Evolutionary conservation across 1,284 basidiomycete genomes (phyloP), one percentile per base, ranked within the genome.

Genomic region (Wallemia mellicola): DNA sequence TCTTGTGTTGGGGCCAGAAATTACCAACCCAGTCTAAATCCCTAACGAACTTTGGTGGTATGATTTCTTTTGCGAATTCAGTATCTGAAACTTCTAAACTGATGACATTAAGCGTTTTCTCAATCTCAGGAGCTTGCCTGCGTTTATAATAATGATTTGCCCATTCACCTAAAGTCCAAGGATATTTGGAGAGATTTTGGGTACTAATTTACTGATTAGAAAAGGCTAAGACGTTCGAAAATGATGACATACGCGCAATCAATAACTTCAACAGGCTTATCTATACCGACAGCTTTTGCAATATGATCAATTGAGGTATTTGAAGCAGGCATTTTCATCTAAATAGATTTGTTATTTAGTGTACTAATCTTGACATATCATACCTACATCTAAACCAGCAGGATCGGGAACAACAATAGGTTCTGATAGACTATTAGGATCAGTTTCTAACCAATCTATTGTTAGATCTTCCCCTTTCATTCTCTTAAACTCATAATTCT

Each of bases 11-110:
- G 26, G 86, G 87, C 92, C 92, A 98, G 68, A 81, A 86, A 64
- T 83, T 86, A 67, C 94, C 87, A 11, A 95, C 91, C 92, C 92
- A 98, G 66, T 95, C 92, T 62, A 94, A 70, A 61, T 95, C 86
- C 62, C 83, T 56, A 1, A 92, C 88, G 24, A 92, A 69, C 61
- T 77, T 76, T 0, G 92, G 92, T 5, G 89, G 86, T 5, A 80
- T 71, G 25, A 98, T 80, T 66, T 76, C 75, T 63, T 83, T 77
- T 3, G 80, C 81, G 26, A 91, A 73, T 30, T 76, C 73, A 1
- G 83, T 86, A 1, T 80, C 82, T 0, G 82, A 82, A 28, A 91
- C 80, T 68, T 91, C 86, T 59, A 91, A 73, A 3, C 82, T 86
- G 63, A 92, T 92, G 55, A 92, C 83, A 65, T 92, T 92, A 64